Evolutionary conservation across 441 rosid genomes (phyloP).

Genomic region (Kokia cookei): DNA sequence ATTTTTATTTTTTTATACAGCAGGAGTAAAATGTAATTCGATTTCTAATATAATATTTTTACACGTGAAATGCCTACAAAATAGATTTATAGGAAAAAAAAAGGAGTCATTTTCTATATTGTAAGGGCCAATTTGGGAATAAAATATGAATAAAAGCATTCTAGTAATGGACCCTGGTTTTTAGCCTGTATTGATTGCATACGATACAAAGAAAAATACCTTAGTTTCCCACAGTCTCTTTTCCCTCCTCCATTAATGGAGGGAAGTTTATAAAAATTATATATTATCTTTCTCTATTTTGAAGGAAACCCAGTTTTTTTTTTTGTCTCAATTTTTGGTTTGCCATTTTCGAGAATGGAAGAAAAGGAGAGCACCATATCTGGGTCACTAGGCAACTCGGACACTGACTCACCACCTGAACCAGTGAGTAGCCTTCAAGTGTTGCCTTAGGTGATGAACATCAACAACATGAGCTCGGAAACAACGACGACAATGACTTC

Average conservation of each 20-base stretch:
- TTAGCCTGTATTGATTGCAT: constrained; percentile 7
- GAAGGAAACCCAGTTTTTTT: not conserved
- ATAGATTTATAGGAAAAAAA: not conserved
- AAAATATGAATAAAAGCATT: constrained; percentile 1
- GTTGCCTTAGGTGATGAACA: constrained; percentile 5
- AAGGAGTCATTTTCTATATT: not conserved
- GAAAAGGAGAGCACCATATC: constrained; percentile 42
- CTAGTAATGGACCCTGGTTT: not conserved
- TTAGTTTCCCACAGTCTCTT: not conserved
- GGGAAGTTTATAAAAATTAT: constrained; percentile 10
- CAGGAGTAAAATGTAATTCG: accelerated
- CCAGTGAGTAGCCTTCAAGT: constrained; percentile 12
- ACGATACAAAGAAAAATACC: constrained; percentile 8
- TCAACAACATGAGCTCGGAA: constrained; percentile 14
- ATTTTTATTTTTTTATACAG: too few relatives aligned
- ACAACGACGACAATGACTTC: not conserved
- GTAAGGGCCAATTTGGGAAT: constrained; percentile 10
- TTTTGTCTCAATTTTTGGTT: not conserved
- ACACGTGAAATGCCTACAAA: not conserved
- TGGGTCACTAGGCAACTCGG: constrained; percentile 30
- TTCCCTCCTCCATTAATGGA: constrained; percentile 30
- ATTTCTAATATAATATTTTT: not conserved
- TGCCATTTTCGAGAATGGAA: constrained; percentile 24
- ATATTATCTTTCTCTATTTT: constrained; percentile 10
- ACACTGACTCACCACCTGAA: constrained; percentile 32